A percentile compares a stretch with the other conserved stretches of the same genome.
phyloP scores from a whole-genome alignment of 805 yeast species.

The Kuraishia piskuri region DNA sequence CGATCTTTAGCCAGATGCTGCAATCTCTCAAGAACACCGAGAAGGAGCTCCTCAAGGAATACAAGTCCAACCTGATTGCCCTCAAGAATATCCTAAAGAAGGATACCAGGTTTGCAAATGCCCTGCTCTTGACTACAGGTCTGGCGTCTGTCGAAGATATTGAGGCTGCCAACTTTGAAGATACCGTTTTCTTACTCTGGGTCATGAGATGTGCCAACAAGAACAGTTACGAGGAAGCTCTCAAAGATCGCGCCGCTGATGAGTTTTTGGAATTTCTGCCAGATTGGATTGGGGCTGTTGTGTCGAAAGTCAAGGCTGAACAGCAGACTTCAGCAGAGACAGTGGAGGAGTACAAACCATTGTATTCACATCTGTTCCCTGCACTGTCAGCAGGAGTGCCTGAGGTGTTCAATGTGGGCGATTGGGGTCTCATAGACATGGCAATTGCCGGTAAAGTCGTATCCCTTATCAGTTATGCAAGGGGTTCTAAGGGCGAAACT shows the following conservation, averaged over 20 bases:
- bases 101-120: conserved; percentile 33
- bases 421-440: conserved; percentile 38
- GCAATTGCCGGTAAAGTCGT: conserved; percentile 31
- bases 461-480: conserved; percentile 18
- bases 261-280: conserved; percentile 34
- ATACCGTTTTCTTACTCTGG: conserved; percentile 56
- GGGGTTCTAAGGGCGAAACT: conserved; percentile 11
- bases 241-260: neutral
- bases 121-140: conserved; percentile 50
- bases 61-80: conserved; percentile 24
- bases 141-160: conserved; percentile 45
- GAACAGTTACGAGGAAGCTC: conserved; percentile 18
- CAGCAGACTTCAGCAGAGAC: conserved; percentile 34
- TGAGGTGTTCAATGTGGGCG: conserved; percentile 37
- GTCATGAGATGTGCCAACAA: conserved; percentile 50
- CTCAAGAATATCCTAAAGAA: conserved; percentile 31
- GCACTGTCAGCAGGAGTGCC: conserved; percentile 13
- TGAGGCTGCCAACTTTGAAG: conserved; percentile 36
- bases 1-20: conserved; percentile 27
- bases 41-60: conserved; percentile 26
- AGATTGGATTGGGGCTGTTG: conserved; percentile 30
- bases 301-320: conserved; percentile 13
- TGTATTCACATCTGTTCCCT: conserved; percentile 34
- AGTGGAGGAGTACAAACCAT: conserved; percentile 40
- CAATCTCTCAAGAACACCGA: conserved; percentile 32